Conservation (phyloP, 2,329 filamentous ascomycete species). For the Claviceps cyperi region DNA sequence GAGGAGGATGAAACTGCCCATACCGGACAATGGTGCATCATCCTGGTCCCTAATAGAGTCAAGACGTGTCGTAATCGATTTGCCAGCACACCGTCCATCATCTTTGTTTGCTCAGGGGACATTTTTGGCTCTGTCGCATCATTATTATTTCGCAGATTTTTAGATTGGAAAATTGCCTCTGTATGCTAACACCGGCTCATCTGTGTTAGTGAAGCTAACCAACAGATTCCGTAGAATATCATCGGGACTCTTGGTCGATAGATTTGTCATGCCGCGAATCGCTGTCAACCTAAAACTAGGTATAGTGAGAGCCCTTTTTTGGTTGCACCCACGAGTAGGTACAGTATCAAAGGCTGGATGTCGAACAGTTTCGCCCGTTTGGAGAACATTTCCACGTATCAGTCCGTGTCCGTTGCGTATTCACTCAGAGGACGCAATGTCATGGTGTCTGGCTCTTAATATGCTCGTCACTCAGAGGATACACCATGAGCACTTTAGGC, state of each 20-base stretch:
- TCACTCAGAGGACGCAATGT: no score
- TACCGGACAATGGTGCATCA: neutral
- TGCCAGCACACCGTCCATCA: neutral
- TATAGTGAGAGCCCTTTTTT: no score
- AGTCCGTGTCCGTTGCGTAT: neutral
- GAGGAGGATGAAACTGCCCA: no score
- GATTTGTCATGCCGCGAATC: neutral
- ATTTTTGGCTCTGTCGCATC: constrained; percentile 2
- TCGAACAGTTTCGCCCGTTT: no score
- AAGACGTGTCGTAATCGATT: neutral
- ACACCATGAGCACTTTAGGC: neutral
- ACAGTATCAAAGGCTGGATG: neutral
- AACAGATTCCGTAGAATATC: no score
- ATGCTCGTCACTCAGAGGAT: no score
- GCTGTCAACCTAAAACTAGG: no score
- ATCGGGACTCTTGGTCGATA: neutral
- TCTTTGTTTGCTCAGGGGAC: neutral
- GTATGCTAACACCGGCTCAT: neutral
- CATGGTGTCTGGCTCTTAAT: no score
- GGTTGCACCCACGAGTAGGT: no score
- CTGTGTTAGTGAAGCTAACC: neutral
- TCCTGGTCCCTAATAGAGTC: neutral
- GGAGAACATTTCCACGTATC: neutral
- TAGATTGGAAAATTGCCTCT: neutral
- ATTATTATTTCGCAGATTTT: neutral